These are phyloP conservation scores for Trichophyton benhamiae DNA, from an alignment of 2,329 filamentous ascomycete species.

Conservation along the genomic window DNA sequence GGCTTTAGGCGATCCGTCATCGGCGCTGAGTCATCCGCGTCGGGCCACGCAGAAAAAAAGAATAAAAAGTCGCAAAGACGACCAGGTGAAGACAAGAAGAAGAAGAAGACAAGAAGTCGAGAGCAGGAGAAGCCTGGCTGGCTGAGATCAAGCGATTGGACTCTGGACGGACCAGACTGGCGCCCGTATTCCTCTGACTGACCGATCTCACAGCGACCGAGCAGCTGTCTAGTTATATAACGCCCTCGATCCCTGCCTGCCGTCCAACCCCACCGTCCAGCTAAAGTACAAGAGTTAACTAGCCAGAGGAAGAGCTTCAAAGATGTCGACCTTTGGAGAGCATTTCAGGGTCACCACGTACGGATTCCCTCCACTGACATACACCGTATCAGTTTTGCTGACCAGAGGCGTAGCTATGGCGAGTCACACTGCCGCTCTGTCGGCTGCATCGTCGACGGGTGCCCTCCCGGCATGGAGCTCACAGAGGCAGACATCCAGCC, in stretches of 20 bases:
- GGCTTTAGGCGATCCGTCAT: background rate
- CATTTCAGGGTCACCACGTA: conserved; percentile 68
- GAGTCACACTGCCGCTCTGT: conserved; percentile 88
- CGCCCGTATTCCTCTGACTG: background rate
- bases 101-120: background rate
- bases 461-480: conserved; percentile 75
- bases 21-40: conserved; percentile 7
- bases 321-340: conserved; percentile 73
- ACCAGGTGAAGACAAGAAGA: background rate
- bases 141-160: background rate
- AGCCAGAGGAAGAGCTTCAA: background rate
- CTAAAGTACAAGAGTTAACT: background rate
- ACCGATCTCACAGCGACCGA: background rate
- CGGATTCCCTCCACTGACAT: conserved; percentile 5
- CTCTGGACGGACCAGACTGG: background rate
- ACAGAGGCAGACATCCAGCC: conserved; percentile 83
- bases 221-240: too few species aligned
- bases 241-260: background rate
- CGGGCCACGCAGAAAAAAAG: background rate
- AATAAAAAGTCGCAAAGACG: background rate
- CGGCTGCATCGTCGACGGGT: conserved; percentile 88
- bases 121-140: background rate
- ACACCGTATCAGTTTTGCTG: conserved; percentile 15
- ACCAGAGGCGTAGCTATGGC: conserved; percentile 46
- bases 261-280: background rate